phyloP scores from a whole-genome alignment of 169 alveolate species.

The Ichthyophthirius multifiliis region DNA sequence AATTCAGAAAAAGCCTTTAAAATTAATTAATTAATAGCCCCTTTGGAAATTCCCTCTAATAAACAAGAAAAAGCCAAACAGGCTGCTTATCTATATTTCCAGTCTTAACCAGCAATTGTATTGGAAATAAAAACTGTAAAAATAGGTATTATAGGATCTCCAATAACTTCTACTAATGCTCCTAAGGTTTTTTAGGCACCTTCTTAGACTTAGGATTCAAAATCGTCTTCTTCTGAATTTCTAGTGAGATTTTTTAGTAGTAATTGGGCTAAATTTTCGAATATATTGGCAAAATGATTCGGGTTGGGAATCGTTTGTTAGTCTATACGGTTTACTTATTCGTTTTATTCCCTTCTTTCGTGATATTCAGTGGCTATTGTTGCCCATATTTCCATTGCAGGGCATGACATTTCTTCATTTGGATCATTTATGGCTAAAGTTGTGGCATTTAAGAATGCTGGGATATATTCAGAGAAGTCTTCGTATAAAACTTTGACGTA shows the following conservation, averaged over 20 bases:
- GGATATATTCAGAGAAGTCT: not conserved
- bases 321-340: not conserved
- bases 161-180: not conserved
- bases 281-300: not conserved
- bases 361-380: constrained; percentile 10
- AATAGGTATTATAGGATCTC: not conserved
- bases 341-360: constrained; percentile 5
- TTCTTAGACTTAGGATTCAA: not conserved
- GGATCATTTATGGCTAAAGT: not conserved
- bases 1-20: not conserved
- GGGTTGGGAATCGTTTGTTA: not conserved
- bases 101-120: not conserved
- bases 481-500: not conserved
- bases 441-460: not conserved
- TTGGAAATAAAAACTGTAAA: constrained; percentile 14
- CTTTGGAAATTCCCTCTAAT: not conserved
- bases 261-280: no score
- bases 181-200: not conserved
- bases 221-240: not conserved
- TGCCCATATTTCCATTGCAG: constrained; percentile 10
- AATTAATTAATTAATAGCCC: not conserved
- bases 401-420: not conserved
- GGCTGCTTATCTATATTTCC: constrained; percentile 13
- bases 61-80: not conserved
- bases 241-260: not conserved